Percentiles rank a stretch among this genome's conserved stretches.
Evolutionary conservation across 139 green algal species (phyloP).

Genomic region (Chlorella sp.): DNA sequence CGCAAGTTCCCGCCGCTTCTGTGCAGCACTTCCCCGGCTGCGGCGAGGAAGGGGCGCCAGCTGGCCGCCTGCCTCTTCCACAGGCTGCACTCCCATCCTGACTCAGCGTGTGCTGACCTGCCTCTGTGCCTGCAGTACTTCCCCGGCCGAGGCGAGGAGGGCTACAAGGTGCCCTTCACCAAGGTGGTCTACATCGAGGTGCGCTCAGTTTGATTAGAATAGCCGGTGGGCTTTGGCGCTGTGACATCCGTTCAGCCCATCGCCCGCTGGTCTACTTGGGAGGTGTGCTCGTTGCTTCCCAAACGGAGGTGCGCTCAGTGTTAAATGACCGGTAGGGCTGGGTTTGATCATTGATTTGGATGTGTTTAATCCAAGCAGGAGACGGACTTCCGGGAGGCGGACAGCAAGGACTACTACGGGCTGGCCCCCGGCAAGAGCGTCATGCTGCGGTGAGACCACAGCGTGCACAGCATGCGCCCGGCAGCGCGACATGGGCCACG

Average conservation of each 20-base stretch:
- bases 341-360: no score
- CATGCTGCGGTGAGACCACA: slow-evolving; percentile 81
- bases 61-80: no score
- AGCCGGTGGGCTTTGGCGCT: neutral
- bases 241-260: neutral
- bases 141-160: slow-evolving; percentile 66
- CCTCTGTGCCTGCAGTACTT: slow-evolving; percentile 71
- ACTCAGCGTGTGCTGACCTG: no score
- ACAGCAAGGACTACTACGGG: slow-evolving; percentile 95
- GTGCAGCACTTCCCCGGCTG: no score
- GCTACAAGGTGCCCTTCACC: slow-evolving; percentile 76
- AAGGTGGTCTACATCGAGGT: slow-evolving; percentile 95
- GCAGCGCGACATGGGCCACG: no score
- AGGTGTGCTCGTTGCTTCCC: no score
- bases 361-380: neutral
- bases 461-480: neutral
- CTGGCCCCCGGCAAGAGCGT: slow-evolving; percentile 93
- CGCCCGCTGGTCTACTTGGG: no score
- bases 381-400: slow-evolving; percentile 91
- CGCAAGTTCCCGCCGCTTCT: no score
- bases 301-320: no score
- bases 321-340: neutral
- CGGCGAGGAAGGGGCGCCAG: no score
- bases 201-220: neutral
- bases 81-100: no score